A percentile compares a stretch with the other conserved stretches of the same genome.
phyloP scores from a whole-genome alignment of 306 rosid species.

The Rubus idaeus region DNA sequence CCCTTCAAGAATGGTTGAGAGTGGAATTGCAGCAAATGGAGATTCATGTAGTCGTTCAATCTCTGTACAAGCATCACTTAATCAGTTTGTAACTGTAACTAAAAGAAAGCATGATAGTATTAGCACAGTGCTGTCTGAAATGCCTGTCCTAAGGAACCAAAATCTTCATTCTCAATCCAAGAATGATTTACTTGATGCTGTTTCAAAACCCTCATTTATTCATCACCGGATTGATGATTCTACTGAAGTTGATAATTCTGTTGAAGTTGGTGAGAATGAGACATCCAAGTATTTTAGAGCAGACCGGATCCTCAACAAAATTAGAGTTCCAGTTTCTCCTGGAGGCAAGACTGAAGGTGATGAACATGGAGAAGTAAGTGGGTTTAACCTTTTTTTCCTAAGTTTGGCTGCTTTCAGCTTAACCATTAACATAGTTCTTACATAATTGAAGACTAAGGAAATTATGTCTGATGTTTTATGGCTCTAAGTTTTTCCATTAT shows the following conservation, averaged over 20 bases:
- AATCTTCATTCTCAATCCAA: constrained; percentile 39
- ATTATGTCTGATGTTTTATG: neutral
- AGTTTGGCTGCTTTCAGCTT: constrained; percentile 9
- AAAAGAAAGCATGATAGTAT: constrained; percentile 71
- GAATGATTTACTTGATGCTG: constrained; percentile 39
- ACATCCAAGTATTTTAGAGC: constrained; percentile 45
- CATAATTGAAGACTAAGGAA: neutral
- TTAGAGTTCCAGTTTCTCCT: constrained; percentile 38
- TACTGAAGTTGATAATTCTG: constrained; percentile 35
- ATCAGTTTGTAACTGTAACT: constrained; percentile 61
- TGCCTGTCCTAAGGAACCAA: constrained; percentile 76
- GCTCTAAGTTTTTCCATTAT: neutral
- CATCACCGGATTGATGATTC: constrained; percentile 39
- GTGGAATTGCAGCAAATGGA: constrained; percentile 29
- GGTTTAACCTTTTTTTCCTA: constrained; percentile 8
- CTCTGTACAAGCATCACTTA: constrained; percentile 70
- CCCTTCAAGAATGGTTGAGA: constrained; percentile 32
- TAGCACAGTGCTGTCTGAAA: constrained; percentile 66
- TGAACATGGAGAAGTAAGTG: constrained; percentile 55
- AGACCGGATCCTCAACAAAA: constrained; percentile 35
- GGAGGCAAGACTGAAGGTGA: constrained; percentile 31
- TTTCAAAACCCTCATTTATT: constrained; percentile 31
- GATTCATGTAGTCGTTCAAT: constrained; percentile 44
- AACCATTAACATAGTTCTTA: neutral
- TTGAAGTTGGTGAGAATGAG: constrained; percentile 35